Evolutionary conservation across 2,329 filamentous ascomycete species (phyloP), one percentile per base, ranked within the genome.

Genomic region (Ophiostoma sp.): DNA sequence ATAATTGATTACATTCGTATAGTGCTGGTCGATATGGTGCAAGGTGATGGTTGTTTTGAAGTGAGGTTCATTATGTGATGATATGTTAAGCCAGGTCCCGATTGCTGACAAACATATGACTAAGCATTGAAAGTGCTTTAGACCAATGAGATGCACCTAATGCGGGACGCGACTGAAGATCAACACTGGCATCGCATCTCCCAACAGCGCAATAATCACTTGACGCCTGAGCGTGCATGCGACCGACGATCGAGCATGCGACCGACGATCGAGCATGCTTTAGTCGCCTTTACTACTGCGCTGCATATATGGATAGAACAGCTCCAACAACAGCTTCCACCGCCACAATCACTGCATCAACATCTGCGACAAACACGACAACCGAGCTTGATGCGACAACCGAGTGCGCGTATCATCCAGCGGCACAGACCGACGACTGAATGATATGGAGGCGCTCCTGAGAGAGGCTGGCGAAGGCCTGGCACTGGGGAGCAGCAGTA

Each of bases 391-490:
- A 62, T 17, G 57, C 27, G 27, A 62, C 15, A 27, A 35, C 8
- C 13, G 7, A 60, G 8, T 52, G 48, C 27, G 41, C 52, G n/a
- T n/a, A 23, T 11, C n/a, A 60, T 31, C 10, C 8, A 4, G n/a
- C 8, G 10, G 27, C 23, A 60, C 54, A n/a, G 20, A 23, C 10
- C 11, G 27, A 62, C 57, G 27, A 33, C 27, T 15, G 27, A 62
- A 62, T 3, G 27, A 62, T 3, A 79, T 79, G 78, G 76, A 79
- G 70, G 76, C 75, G 31, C 73, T 78, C 13, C 75, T 79, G 10
- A 57, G 71, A 10, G 70, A 68, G 23, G 70, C 68, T 10, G 70
- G 44, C 44, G 78, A 77, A 69, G 75, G 76, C 41, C 72, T 67
- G 0, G 74, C 76, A 36, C 72, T 36, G 15, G 69, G 23, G 31